Evolutionary conservation across 164 flowering plant genomes (phyloP), one percentile per base, ranked within the genome.

Genomic region (Macadamia tetraphylla): DNA sequence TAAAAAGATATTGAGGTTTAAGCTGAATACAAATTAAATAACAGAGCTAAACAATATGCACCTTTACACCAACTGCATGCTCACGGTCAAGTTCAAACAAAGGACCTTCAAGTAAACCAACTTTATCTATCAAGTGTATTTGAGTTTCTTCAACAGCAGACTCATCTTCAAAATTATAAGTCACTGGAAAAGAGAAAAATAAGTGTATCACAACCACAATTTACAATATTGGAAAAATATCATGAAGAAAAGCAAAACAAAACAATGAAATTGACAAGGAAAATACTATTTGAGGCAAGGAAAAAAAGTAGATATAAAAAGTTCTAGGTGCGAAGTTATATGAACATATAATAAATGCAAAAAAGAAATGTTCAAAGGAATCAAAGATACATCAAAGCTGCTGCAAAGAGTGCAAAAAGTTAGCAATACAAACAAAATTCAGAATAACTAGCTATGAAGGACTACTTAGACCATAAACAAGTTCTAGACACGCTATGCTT

Each of bases 81-180:
- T 87, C 92, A 71, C 71, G 74, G n/a, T 72, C 82, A 68, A 76
- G 60, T 82, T 84, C 90, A 75, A 68, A 64, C 51, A 90, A 74
- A 71, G 83, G 80, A 76, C 82, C 79, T 67, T 88, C 94, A 52
- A 66, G 74, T 58, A 74, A 44, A 30, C 79, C 85, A 56, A 56
- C 74, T 80, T 73, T 80, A 62, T 77, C 78, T 86, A 88, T 83
- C 75, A 87, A 75, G 43, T 42, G 58, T 29, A 71, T 17, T 67
- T 77, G 81, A 23, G 13, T 66, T 62, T 46, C 57, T 70, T 76
- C 81, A 60, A 66, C 31, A 14, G 49, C 70, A 13, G 60, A 55
- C 1, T 76, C 88, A 73, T 82, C 71, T 65, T 82, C 92, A 66
- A 84, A 84, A 63, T 76, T 86, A 42, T 87, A 89, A 77, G 58